phyloP scores from a whole-genome alignment of 208 protist genomes.

The Sergeia podlipaevii region DNA sequence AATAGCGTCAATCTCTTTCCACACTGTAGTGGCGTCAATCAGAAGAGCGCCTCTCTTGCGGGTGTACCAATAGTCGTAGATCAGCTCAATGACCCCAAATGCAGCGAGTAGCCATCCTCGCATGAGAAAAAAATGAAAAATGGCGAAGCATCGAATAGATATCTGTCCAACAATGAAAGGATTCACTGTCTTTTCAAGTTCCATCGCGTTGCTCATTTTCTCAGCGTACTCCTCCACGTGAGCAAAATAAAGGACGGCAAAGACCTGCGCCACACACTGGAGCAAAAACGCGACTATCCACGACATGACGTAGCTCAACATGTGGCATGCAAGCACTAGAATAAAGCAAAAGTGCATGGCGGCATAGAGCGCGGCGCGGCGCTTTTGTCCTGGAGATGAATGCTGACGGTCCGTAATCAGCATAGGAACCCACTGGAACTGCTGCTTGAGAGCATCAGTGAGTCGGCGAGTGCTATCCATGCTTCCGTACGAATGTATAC shows the following conservation, averaged over 20 bases:
- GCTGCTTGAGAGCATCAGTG: constrained; percentile 41
- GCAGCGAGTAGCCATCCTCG: constrained; percentile 28
- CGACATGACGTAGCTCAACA: constrained; percentile 23
- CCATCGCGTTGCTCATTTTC: constrained; percentile 45
- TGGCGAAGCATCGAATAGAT: constrained; percentile 46
- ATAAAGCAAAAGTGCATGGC: constrained; percentile 52
- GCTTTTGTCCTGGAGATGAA: constrained; percentile 25
- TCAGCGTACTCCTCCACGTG: constrained; percentile 51
- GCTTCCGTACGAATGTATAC: neutral
- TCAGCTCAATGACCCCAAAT: constrained; percentile 36
- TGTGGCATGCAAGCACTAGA: constrained; percentile 34
- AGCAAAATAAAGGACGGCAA: constrained; percentile 35
- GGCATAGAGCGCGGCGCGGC: constrained; percentile 39
- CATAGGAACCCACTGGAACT: constrained; percentile 66
- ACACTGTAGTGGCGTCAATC: constrained; percentile 63
- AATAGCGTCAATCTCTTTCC: constrained; percentile 41
- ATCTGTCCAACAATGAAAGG: constrained; percentile 45
- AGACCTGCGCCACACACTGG: constrained; percentile 32
- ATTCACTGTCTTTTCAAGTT: constrained; percentile 53
- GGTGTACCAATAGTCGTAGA: constrained; percentile 46
- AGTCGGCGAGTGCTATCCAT: constrained; percentile 25
- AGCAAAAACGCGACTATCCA: constrained; percentile 51
- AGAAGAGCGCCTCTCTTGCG: constrained; percentile 34
- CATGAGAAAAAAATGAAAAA: constrained; percentile 35
- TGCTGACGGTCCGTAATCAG: constrained; percentile 37